phyloP scores from a whole-genome alignment of 805 yeast species.

The Scheffersomyces coipomensis region DNA sequence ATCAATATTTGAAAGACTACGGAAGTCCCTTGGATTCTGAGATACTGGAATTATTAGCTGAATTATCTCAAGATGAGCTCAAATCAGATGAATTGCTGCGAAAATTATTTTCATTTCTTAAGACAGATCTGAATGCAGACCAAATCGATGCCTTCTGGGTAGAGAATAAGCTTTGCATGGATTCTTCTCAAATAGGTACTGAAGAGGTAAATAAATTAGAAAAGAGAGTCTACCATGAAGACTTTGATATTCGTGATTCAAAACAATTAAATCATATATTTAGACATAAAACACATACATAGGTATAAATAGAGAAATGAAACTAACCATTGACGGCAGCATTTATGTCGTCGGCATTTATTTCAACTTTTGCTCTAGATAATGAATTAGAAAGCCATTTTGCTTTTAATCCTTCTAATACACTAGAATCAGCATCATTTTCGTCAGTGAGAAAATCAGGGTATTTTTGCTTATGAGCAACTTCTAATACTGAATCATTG shows the following conservation, averaged over 20 bases:
- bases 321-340: slow-evolving; percentile 24
- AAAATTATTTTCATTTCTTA: slow-evolving; percentile 3
- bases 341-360: slow-evolving; percentile 36
- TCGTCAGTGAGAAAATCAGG: slow-evolving; percentile 10
- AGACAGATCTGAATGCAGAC: not conserved
- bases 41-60: slow-evolving; percentile 9
- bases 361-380: slow-evolving; percentile 22
- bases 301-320: not conserved
- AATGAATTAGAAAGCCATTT: slow-evolving; percentile 9
- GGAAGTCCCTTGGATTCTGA: slow-evolving; percentile 7
- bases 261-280: slow-evolving; percentile 16
- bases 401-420: slow-evolving; percentile 14
- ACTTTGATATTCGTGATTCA: slow-evolving; percentile 24
- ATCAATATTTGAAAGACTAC: slow-evolving; percentile 17
- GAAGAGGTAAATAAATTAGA: slow-evolving; percentile 2
- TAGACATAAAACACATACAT: slow-evolving; percentile 3
- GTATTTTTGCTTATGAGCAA: slow-evolving; percentile 14
- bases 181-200: not conserved
- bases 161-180: slow-evolving; percentile 6
- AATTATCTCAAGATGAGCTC: slow-evolving; percentile 12
- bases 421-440: slow-evolving; percentile 17
- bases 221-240: slow-evolving; percentile 16
- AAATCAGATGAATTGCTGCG: slow-evolving; percentile 9
- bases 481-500: slow-evolving; percentile 26
- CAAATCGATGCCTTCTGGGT: slow-evolving; percentile 15